These are phyloP conservation scores for Hirschioporus abietinus DNA, from an alignment of 768 basidiomycete genomes.

Conservation along the genomic window DNA sequence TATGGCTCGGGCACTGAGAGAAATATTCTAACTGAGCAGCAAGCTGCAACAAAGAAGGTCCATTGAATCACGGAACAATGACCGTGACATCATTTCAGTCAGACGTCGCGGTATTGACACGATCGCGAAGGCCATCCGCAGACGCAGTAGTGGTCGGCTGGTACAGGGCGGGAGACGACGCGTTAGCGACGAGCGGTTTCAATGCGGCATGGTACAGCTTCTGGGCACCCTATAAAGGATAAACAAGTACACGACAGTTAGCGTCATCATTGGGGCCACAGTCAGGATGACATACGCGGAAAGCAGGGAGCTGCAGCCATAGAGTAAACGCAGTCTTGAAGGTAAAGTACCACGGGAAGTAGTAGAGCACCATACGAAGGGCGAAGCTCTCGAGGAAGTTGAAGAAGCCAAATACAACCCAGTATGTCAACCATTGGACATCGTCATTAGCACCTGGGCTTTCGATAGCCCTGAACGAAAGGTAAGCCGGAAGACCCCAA, in stretches of 20 bases:
- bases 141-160: constrained; percentile 50
- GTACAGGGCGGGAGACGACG: constrained; percentile 37
- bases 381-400: constrained; percentile 89
- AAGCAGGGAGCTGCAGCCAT: constrained; percentile 85
- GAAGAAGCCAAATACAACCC: constrained; percentile 92
- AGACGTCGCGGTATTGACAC: constrained; percentile 33
- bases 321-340: constrained; percentile 89
- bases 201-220: constrained; percentile 68
- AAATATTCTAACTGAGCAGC: background rate
- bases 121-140: constrained; percentile 41
- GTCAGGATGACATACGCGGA: constrained; percentile 57
- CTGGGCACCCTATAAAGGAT: constrained; percentile 70
- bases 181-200: constrained; percentile 73
- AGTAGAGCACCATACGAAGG: constrained; percentile 80
- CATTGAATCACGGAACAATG: background rate
- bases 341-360: constrained; percentile 90
- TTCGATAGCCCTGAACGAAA: constrained; percentile 94
- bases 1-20: background rate
- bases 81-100: background rate
- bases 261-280: background rate
- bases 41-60: background rate
- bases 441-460: constrained; percentile 77
- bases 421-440: constrained; percentile 97
- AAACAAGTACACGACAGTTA: constrained; percentile 1
- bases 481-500: constrained; percentile 90